A percentile compares a stretch with the other conserved stretches of the same genome.
These are phyloP conservation scores for Striga asiatica DNA, from an alignment of 257 asterid species.

Conservation along the genomic window DNA sequence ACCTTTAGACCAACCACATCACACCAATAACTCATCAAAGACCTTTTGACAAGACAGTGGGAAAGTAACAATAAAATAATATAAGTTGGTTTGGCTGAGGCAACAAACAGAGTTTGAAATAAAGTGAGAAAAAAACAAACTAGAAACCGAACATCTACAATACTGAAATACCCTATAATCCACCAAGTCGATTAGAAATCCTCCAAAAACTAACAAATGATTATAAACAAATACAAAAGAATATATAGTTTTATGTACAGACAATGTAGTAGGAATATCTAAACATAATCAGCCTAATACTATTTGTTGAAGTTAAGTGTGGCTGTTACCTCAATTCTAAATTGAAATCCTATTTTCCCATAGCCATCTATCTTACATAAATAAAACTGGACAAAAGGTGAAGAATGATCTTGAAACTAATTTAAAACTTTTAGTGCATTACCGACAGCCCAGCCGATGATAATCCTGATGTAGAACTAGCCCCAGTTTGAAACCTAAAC, in stretches of 20 bases:
- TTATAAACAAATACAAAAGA: background rate
- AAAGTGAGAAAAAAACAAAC: constrained; percentile 4
- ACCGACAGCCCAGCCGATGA: constrained; percentile 41
- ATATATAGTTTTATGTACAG: background rate
- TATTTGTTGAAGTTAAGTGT: background rate
- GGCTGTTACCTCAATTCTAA: background rate
- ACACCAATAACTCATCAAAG: background rate
- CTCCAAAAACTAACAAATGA: constrained; percentile 4
- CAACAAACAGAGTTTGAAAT: constrained; percentile 2
- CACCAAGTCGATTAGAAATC: constrained; percentile 1
- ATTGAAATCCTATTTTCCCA: background rate
- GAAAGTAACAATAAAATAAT: background rate
- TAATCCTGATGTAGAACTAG: constrained; percentile 41
- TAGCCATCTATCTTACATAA: background rate
- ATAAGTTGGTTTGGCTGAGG: background rate
- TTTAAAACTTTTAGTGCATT: constrained; percentile 12
- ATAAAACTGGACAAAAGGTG: background rate
- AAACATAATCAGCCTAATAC: too few species aligned
- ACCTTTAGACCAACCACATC: background rate
- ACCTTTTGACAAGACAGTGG: background rate
- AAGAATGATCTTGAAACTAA: background rate
- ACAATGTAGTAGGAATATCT: too few species aligned
- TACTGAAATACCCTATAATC: background rate
- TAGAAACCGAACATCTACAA: background rate
- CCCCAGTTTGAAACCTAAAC: constrained; percentile 72